phyloP scores from a whole-genome alignment of 148 eudicot species.

The Nepenthes gracilis region DNA sequence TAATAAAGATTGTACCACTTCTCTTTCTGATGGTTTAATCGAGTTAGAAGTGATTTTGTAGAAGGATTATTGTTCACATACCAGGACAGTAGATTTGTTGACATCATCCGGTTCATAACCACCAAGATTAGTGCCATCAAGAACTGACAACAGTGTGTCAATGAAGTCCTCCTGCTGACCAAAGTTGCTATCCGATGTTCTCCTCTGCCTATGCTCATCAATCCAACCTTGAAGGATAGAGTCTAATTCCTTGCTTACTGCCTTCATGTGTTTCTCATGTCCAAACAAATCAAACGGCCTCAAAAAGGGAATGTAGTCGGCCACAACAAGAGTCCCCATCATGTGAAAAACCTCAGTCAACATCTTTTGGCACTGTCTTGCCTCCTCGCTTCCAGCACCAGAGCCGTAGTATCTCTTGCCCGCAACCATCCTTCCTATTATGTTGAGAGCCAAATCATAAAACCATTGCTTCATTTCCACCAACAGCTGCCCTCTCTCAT shows the following conservation, averaged over 20 bases:
- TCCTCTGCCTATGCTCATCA: conserved; percentile 14
- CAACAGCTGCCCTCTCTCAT: neutral
- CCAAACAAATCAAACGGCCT: conserved; percentile 20
- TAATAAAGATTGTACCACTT: too few relatives aligned
- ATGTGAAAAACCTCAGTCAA: neutral
- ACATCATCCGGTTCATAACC: conserved; percentile 7
- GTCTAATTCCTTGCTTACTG: conserved; percentile 8
- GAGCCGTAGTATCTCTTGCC: neutral
- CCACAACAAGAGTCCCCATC: neutral
- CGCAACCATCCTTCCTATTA: neutral
- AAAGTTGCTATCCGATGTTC: neutral
- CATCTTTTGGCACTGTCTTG: too few relatives aligned
- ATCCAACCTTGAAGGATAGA: conserved; percentile 8
- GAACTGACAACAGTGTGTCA: conserved; percentile 16
- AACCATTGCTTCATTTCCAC: conserved; percentile 4
- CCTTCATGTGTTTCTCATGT: conserved; percentile 15
- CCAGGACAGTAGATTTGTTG: conserved; percentile 21
- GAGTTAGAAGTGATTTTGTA: too few relatives aligned
- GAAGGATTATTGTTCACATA: neutral
- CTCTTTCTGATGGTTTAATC: too few relatives aligned
- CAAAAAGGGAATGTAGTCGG: conserved; percentile 11
- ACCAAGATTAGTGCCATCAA: neutral
- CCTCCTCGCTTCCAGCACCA: neutral
- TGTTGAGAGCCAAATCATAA: neutral
- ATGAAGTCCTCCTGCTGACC: conserved; percentile 25